phyloP scores from a whole-genome alignment of 2,329 filamentous ascomycete genomes.

The Penicillium nordicum region DNA sequence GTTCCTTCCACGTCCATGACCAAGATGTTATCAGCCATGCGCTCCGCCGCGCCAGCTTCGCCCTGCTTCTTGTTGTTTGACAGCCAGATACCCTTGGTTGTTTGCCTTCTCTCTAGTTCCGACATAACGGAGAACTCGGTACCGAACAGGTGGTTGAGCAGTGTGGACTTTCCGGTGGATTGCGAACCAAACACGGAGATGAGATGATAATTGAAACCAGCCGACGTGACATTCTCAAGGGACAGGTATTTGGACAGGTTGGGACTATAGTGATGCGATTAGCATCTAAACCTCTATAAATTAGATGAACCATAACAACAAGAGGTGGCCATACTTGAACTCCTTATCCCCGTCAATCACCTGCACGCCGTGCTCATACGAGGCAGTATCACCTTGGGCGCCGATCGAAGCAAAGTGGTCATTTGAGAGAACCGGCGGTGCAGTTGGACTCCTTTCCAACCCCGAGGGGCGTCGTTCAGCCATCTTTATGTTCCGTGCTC shows the following conservation, averaged over 20 bases:
- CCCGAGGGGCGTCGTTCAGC: constrained; percentile 24
- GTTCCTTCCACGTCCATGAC: constrained; percentile 99
- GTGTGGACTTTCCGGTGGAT: constrained; percentile 95
- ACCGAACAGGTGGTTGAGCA: constrained; percentile 92
- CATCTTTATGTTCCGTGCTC: constrained; percentile 18
- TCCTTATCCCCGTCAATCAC: constrained; percentile 94
- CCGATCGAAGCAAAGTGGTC: constrained; percentile 46
- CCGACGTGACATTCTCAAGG: constrained; percentile 72
- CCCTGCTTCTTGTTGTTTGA: constrained; percentile 80
- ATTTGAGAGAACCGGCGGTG: constrained; percentile 42
- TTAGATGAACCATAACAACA: not conserved
- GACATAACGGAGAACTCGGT: constrained; percentile 98
- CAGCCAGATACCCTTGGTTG: constrained; percentile 99
- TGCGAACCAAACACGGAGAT: constrained; percentile 99
- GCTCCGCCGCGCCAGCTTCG: constrained; percentile 38
- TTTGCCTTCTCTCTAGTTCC: constrained; percentile 88
- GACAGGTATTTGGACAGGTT: constrained; percentile 79
- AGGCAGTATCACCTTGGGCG: constrained; percentile 35
- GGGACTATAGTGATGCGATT: constrained; percentile 49
- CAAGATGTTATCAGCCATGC: constrained; percentile 95
- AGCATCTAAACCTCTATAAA: constrained; percentile 4
- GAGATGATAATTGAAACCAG: constrained; percentile 98
- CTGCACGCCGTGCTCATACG: constrained; percentile 90
- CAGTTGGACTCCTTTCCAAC: constrained; percentile 30
- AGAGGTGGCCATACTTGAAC: constrained; percentile 71